Evolutionary conservation across 2,329 filamentous ascomycete genomes (phyloP).

Genomic region (Sordariomycetes sp.): DNA sequence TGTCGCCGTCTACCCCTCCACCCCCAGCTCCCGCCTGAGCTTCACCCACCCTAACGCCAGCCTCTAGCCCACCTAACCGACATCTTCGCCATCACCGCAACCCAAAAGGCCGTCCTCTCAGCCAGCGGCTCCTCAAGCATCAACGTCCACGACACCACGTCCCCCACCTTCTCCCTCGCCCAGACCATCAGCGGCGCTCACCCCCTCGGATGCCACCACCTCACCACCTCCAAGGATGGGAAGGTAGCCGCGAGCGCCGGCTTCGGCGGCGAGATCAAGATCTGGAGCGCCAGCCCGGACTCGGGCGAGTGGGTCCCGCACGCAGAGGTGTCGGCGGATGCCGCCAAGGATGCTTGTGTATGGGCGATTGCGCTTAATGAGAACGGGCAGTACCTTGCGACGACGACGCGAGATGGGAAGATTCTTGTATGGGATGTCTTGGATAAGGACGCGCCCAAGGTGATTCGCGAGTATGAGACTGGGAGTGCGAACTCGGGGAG

Average conservation of each 20-base stretch:
- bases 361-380: constrained; percentile 84
- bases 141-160: constrained; percentile 62
- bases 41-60: constrained; percentile 5
- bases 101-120: constrained; percentile 61
- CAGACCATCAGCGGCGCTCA: constrained; percentile 75
- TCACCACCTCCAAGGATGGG: constrained; percentile 58
- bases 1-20: background rate
- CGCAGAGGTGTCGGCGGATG: constrained; percentile 16
- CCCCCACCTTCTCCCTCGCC: constrained; percentile 58
- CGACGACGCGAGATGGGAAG: constrained; percentile 74
- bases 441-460: constrained; percentile 37
- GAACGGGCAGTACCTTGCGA: constrained; percentile 74
- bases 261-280: constrained; percentile 77
- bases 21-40: background rate
- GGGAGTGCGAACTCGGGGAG: constrained; percentile 56
- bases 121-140: constrained; percentile 75
- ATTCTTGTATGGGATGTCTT: constrained; percentile 77
- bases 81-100: constrained; percentile 73
- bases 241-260: constrained; percentile 68
- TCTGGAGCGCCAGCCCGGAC: constrained; percentile 57
- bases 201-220: constrained; percentile 81
- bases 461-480: constrained; percentile 77
- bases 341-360: constrained; percentile 53
- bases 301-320: constrained; percentile 38
- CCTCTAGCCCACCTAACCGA: constrained; percentile 64